These are phyloP conservation scores for Aspergillus intermedius DNA, from an alignment of 2,329 filamentous ascomycete genomes.

Conservation along the genomic window DNA sequence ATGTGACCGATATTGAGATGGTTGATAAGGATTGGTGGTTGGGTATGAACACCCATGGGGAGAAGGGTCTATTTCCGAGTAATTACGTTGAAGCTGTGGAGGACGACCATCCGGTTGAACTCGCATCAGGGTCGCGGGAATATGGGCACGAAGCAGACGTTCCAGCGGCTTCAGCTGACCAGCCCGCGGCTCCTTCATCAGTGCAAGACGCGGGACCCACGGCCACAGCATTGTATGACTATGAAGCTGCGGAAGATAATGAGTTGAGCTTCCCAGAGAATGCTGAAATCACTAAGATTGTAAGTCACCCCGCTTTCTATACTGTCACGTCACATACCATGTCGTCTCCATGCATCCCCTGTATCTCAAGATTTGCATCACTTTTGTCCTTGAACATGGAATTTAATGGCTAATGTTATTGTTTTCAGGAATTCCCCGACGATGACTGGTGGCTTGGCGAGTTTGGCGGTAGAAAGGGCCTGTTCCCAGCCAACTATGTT, in stretches of 20 bases:
- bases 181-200: constrained; percentile 33
- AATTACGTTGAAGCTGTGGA: constrained; percentile 91
- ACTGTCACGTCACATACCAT: not conserved
- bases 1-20: constrained; percentile 89
- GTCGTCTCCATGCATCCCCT: not conserved
- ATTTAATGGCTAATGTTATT: not conserved
- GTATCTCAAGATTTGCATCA: not conserved
- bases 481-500: constrained; percentile 62
- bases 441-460: constrained; percentile 98
- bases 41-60: constrained; percentile 77
- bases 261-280: constrained; percentile 79
- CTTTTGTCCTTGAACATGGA: not conserved
- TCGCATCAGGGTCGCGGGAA: constrained; percentile 23
- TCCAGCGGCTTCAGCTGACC: constrained; percentile 30
- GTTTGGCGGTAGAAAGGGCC: constrained; percentile 68
- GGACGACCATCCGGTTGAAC: constrained; percentile 39
- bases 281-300: constrained; percentile 70
- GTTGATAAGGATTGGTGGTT: constrained; percentile 99
- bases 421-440: constrained; percentile 76
- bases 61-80: constrained; percentile 87
- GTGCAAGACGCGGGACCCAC: constrained; percentile 48
- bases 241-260: constrained; percentile 95
- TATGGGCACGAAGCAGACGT: constrained; percentile 25
- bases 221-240: constrained; percentile 86
- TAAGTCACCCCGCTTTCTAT: constrained; percentile 41